Evolutionary conservation across 2,329 filamentous ascomycete genomes (phyloP), one percentile per base, ranked within the genome.

Genomic region (Drechslerella coelobrocha): DNA sequence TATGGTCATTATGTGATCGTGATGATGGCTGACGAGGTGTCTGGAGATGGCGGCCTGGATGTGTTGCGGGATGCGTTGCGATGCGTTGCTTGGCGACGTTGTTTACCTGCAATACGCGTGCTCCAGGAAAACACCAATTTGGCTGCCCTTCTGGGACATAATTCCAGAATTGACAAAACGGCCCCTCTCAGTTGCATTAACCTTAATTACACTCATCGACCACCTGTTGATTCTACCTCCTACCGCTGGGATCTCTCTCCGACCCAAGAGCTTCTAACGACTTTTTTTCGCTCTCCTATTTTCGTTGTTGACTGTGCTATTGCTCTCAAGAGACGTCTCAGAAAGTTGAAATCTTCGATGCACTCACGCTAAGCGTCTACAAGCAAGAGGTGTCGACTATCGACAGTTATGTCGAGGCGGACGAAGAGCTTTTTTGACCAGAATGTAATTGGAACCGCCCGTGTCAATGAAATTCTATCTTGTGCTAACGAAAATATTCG

Each of bases 391-490:
- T 21, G n/a, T 21, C 17, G 8, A 8, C 41, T 45, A 27, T 45
- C 45, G 29, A 45, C 47, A n/a, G 19, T 17, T 2, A 61, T 62
- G 65, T 68, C 65, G 26, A 55, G 43, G 19, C 57, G 55, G 24
- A 73, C 69, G 0, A 55, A 27, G 2, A 63, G 57, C 21, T 60
- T 73, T 26, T 60, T 69, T 10, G 69, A 73, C 19, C 69, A 73
- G 24, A 24, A 45, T 31, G 65, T 68, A 61, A 57, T 52, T 41
- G 29, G 43, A 48, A 17, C 21, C 29, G 23, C 19, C 14, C n/a
- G 37, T 51, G 10, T 24, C 19, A 24, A 41, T 52, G 2, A 23
- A 29, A 43, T 31, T 37, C 47, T 9, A 21, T 41, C 24, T 2
- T 31, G 27, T 57, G 21, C 51, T 69, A 21, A 61, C 24, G 19